phyloP scores from a whole-genome alignment of 345 rosid species.

The Hibiscus tridactylites region DNA sequence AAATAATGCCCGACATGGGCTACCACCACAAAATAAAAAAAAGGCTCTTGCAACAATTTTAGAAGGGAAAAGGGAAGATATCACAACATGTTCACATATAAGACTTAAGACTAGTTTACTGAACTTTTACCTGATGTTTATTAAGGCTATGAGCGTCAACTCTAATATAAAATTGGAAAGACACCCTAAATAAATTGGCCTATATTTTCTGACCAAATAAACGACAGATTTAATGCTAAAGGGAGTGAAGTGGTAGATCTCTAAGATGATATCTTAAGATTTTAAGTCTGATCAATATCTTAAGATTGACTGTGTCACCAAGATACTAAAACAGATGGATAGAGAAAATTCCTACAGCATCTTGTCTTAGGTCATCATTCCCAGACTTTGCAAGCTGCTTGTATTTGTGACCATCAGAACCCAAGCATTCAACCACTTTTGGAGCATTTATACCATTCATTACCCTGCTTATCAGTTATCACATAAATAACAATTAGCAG shows the following conservation, averaged over 20 bases:
- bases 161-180: neutral
- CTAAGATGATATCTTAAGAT: neutral
- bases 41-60: neutral
- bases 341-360: slow-evolving; percentile 62
- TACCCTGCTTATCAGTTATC: slow-evolving; percentile 44
- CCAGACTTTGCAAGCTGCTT: slow-evolving; percentile 96
- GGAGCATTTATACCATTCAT: slow-evolving; percentile 98
- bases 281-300: neutral
- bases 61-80: neutral
- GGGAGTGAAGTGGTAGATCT: neutral
- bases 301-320: neutral
- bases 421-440: slow-evolving; percentile 86
- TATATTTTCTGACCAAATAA: neutral
- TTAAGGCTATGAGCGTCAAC: neutral
- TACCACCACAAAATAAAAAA: neutral
- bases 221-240: neutral
- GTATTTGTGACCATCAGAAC: slow-evolving; percentile 84
- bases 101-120: neutral
- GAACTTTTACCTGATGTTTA: neutral
- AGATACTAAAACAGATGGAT: neutral
- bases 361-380: slow-evolving; percentile 97
- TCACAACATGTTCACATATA: neutral
- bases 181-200: neutral
- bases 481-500: slow-evolving; percentile 16
- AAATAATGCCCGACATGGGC: neutral